Conservation (phyloP, 768 basidiomycete species). For the Peribolospora kevripleyi region DNA sequence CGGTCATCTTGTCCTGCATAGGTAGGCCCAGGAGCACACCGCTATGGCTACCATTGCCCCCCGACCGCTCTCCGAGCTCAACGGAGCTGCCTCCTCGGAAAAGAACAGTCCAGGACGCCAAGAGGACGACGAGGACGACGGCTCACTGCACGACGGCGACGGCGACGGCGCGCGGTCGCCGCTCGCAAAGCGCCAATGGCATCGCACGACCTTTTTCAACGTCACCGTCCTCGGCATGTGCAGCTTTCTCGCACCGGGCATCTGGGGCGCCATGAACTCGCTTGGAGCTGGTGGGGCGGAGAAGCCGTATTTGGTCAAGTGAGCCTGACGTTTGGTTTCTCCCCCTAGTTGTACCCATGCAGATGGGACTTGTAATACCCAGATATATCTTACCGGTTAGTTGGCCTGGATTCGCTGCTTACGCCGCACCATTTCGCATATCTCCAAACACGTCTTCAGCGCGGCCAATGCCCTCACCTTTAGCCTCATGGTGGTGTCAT, state of each 20-base stretch:
- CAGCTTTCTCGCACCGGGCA: constrained; percentile 5
- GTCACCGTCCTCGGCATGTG: not conserved
- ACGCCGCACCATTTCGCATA: not conserved
- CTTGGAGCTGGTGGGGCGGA: constrained; percentile 1
- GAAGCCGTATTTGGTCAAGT: not conserved
- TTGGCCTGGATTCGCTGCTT: no score
- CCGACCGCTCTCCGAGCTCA: no score
- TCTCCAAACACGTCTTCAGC: not conserved
- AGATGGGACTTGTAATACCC: not conserved
- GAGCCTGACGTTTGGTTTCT: not conserved
- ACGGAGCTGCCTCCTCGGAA: no score
- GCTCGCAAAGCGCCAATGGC: not conserved
- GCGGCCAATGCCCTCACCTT: constrained; percentile 4
- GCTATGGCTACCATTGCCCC: no score
- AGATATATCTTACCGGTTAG: no score
- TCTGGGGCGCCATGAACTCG: constrained; percentile 8
- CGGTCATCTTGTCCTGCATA: no score
- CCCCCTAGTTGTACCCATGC: not conserved
- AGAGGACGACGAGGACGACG: no score
- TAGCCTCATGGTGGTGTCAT: constrained; percentile 5
- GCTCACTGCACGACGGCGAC: no score
- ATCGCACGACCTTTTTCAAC: constrained; percentile 3
- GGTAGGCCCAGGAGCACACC: no score
- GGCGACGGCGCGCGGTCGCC: no score
- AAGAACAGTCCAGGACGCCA: no score